Evolutionary conservation across 2,329 filamentous ascomycete species (phyloP).

Genomic region (Cytospora chrysosperma): DNA sequence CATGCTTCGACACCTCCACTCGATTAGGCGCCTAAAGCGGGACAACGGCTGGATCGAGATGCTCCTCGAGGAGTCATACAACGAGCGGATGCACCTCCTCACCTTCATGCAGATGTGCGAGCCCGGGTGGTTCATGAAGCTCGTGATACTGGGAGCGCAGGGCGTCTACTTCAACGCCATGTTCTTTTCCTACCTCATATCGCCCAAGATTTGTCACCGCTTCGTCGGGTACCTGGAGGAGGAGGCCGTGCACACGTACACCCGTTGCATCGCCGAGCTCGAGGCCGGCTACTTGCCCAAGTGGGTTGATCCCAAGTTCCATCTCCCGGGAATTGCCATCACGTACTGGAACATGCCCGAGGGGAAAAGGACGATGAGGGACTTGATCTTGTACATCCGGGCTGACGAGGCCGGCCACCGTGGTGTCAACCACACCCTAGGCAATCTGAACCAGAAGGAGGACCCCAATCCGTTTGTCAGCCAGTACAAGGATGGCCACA

Average conservation of each 20-base stretch:
- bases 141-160: conserved; percentile 88
- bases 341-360: conserved; percentile 95
- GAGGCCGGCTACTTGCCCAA: conserved; percentile 79
- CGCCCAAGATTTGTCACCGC: conserved; percentile 83
- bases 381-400: conserved; percentile 83
- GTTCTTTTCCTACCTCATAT: conserved; percentile 85
- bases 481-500: conserved; percentile 68
- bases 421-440: conserved; percentile 93
- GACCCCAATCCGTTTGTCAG: conserved; percentile 94
- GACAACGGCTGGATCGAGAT: conserved; percentile 98
- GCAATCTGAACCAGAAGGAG: conserved; percentile 78
- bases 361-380: conserved; percentile 75
- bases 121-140: conserved; percentile 79
- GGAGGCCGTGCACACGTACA: conserved; percentile 95
- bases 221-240: conserved; percentile 98
- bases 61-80: conserved; percentile 84
- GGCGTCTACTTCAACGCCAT: conserved; percentile 96
- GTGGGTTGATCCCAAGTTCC: conserved; percentile 69
- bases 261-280: conserved; percentile 81
- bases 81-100: conserved; percentile 88
- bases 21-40: conserved; percentile 78
- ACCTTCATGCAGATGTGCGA: conserved; percentile 88
- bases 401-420: conserved; percentile 74
- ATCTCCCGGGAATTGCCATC: conserved; percentile 84
- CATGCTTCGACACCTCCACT: conserved; percentile 86